phyloP scores from a whole-genome alignment of 2,329 filamentous ascomycete genomes.

The Hypoxylon sp. region DNA sequence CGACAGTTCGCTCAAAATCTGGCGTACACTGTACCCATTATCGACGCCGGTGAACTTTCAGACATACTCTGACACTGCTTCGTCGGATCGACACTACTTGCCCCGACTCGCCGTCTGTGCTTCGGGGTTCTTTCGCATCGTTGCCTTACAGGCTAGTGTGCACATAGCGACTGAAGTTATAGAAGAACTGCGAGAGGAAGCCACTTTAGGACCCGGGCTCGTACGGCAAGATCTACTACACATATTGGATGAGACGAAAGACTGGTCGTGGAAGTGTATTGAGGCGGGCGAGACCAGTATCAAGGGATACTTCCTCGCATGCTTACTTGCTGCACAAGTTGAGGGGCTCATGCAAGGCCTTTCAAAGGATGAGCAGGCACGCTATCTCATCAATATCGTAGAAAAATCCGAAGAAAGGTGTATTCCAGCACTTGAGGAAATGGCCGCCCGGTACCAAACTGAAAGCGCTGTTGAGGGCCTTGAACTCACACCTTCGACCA shows the following conservation, averaged over 20 bases:
- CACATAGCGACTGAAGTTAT: conserved; percentile 57
- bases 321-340: conserved; percentile 58
- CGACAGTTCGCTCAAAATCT: conserved; percentile 63
- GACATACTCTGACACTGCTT: background rate
- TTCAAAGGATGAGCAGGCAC: conserved; percentile 52
- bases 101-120: conserved; percentile 55
- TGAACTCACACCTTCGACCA: conserved; percentile 37
- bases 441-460: conserved; percentile 37
- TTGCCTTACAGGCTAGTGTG: conserved; percentile 52
- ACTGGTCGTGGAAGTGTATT: conserved; percentile 58
- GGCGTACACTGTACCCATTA: conserved; percentile 55
- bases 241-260: conserved; percentile 57
- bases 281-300: conserved; percentile 65
- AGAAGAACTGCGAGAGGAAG: conserved; percentile 57
- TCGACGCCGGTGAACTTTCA: conserved; percentile 33
- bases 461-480: conserved; percentile 16
- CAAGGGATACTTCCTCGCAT: conserved; percentile 62
- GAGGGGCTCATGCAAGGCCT: conserved; percentile 56
- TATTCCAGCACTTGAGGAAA: conserved; percentile 53
- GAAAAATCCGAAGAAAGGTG: conserved; percentile 53
- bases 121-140: conserved; percentile 57
- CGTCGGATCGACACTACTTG: conserved; percentile 49
- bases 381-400: conserved; percentile 54
- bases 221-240: conserved; percentile 57
- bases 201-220: conserved; percentile 51